Base-by-base conservation (phyloP, 305 asterid genomes). In the Fraxinus dipetala region DNA sequence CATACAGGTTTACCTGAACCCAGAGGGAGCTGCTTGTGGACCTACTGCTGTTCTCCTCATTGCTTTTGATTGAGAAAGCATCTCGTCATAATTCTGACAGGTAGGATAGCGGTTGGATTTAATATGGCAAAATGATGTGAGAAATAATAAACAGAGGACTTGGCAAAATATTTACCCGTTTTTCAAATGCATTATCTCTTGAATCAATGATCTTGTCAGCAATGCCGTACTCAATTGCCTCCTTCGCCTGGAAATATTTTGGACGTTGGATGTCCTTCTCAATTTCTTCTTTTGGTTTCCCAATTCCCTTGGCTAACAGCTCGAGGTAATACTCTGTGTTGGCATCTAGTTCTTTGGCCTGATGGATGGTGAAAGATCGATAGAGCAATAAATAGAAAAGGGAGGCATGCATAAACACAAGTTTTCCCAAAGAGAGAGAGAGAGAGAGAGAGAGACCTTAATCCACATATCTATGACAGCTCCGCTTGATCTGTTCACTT, bases 381-480 rank as follows among this genome's bases (percentile, higher is more conserved):
- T 10, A 10, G 51, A 40, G 24, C 11, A 9, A 20, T 35, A 24
- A 16, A 63, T 7, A 48, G 59, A 48, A 14, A 69, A 70, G 81
- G 77, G 63, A 38, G 22, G 67, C 35, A 80, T 14, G 69, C 38
- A 22, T 34, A 54, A n/a, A 54, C 65, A 54, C 24, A n/a, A 1
- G 10, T 5, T 3, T n/a, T 10, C 26, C 6, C 20, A 13, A 2
- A 86, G 20, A 48, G 59, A 51, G 9, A 51, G 61, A 16, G 59
- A 11, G 54, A 13, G 56, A 14, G 90, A 85, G 81, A 80, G 85
- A 78, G 83, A 35, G 79, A 92, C 99, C 98, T 91, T 93, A 81
- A 92, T 90, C 98, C 98, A 96, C 98, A 96, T 89, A 84, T 96
- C 99, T 48, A 82, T 90, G 81, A 79, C 94, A 77, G 95, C 88